A percentile compares a stretch with the other conserved stretches of the same genome.
Evolutionary conservation across 805 yeast species (phyloP).

Genomic region (Henningerozyma blattae): DNA sequence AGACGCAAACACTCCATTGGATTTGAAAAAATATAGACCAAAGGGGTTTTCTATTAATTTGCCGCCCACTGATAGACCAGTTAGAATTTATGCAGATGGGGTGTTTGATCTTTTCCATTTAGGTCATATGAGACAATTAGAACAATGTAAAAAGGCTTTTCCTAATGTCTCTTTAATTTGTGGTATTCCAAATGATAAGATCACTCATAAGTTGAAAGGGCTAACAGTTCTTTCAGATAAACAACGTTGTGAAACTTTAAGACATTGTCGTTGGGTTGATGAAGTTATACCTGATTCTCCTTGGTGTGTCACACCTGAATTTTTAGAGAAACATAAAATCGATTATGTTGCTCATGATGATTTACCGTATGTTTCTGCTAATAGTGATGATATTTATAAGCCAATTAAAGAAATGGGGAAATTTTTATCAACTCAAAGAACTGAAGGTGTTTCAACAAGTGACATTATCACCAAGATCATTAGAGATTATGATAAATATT

Average conservation of each 20-base stretch:
- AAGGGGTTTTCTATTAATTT: constrained; percentile 62
- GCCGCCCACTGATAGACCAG: constrained; percentile 79
- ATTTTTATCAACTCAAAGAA: constrained; percentile 90
- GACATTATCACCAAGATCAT: constrained; percentile 93
- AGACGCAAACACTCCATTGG: constrained; percentile 55
- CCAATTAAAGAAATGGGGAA: constrained; percentile 85
- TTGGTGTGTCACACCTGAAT: constrained; percentile 84
- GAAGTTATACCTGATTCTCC: constrained; percentile 93
- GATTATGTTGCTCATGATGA: constrained; percentile 98
- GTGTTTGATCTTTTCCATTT: constrained; percentile 93
- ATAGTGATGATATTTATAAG: constrained; percentile 80
- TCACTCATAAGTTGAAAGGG: constrained; percentile 88
- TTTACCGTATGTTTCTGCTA: constrained; percentile 84
- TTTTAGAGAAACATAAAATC: constrained; percentile 64
- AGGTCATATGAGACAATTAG: constrained; percentile 96
- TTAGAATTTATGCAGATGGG: constrained; percentile 96
- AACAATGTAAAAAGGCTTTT: constrained; percentile 89
- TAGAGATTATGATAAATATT: constrained; percentile 89
- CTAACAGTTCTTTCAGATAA: constrained; percentile 79
- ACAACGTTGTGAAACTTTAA: constrained; percentile 83
- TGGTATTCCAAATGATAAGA: constrained; percentile 83
- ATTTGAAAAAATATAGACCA: constrained; percentile 69
- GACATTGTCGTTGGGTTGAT: constrained; percentile 95
- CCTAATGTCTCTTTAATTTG: constrained; percentile 76
- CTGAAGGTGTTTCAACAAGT: constrained; percentile 91